These are phyloP conservation scores for Ceratocystis destructans DNA, from an alignment of 2,329 filamentous ascomycete species.

Conservation along the genomic window DNA sequence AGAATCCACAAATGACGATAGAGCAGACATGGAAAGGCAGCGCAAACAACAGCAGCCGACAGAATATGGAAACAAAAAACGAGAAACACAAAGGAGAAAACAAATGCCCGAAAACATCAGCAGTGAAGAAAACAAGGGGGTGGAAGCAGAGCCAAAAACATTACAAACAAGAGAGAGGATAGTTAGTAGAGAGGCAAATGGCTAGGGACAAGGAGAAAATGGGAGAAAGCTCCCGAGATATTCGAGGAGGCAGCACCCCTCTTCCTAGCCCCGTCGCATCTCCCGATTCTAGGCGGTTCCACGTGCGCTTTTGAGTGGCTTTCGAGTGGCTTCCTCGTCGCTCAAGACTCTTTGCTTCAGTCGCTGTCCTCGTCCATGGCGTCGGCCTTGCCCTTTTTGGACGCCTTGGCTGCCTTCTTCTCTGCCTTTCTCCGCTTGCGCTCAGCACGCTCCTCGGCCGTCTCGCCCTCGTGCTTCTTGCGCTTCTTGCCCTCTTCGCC, in stretches of 20 bases:
- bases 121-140: neutral
- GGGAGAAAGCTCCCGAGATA: no score
- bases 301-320: neutral
- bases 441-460: constrained; percentile 51
- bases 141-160: neutral
- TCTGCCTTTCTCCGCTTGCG: constrained; percentile 46
- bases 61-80: constrained; percentile 4
- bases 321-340: neutral
- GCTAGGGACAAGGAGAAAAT: no score
- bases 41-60: constrained; percentile 8
- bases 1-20: constrained; percentile 9
- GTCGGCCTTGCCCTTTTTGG: constrained; percentile 38
- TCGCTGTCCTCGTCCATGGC: constrained; percentile 42
- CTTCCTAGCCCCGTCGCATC: no score
- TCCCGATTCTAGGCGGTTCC: neutral
- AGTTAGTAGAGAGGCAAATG: no score
- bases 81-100: neutral
- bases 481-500: constrained; percentile 51
- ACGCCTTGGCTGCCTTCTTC: constrained; percentile 44
- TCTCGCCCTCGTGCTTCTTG: constrained; percentile 73
- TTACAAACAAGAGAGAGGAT: no score
- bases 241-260: no score
- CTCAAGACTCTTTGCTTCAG: constrained; percentile 24
- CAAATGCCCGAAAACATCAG: constrained; percentile 1
- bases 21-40: neutral